Evolutionary conservation across 139 green algal genomes (phyloP), one percentile per base, ranked within the genome.

Genomic region (Chara braunii): DNA sequence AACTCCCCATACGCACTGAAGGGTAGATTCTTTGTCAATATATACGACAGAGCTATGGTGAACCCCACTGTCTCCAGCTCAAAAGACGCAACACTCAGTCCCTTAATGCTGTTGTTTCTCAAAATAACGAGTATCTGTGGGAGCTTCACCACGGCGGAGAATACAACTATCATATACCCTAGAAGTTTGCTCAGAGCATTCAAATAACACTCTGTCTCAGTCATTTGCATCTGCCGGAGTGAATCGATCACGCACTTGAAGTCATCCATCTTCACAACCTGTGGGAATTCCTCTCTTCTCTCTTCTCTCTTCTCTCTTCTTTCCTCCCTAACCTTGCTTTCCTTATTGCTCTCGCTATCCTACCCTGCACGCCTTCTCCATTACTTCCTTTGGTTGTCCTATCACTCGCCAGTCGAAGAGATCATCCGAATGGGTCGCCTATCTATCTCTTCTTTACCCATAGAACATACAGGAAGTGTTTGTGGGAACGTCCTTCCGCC

Each of bases 1-100:
- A 40, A 23, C 31, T 72, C 62, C 14, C 62, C 62, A 28, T 72
- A 72, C 7, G 42, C 62, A n/a, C 42, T 72, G 62, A 72, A 72
- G 3, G 62, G 52, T 29, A 72, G 54, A 12, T 56, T 9, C 3
- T 31, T 30, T 37, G 29, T 32, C n/a, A n/a, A 3, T 3, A 14
- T 24, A 54, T 72, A 72, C 3, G 32, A n/a, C 22, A 64, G 58
- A 14, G 57, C 36, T 14, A 72, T 9, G n/a, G 32, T 37, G 57
- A 67, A 71, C 9, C 36, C 62, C 3, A 72, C 32, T n/a, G 36
- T 28, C 33, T 72, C 62, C 8, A 67, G 64, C 62, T 72, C 62
- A 26, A 72, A 64, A 34, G 28, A 33, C 12, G 22, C 26, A 3
- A 32, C n/a, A 11, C 24, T 40, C 30, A 72, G 50, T 22, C 62